These are phyloP conservation scores for Alternaria postmessia DNA, from an alignment of 2,329 filamentous ascomycete genomes.

Conservation along the genomic window DNA sequence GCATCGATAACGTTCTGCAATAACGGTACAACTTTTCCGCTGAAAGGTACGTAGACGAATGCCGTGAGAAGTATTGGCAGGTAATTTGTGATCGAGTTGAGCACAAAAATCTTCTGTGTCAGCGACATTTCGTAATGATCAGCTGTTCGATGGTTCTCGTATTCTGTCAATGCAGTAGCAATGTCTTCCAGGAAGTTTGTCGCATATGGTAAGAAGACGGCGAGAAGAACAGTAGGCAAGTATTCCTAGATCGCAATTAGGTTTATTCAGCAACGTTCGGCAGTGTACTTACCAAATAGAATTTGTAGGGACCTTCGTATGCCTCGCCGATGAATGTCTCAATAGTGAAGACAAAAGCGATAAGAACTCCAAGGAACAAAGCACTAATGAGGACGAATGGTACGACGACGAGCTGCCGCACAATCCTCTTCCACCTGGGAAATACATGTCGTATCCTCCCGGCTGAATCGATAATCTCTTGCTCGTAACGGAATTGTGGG, in stretches of 20 bases:
- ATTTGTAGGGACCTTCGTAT: slow-evolving; percentile 44
- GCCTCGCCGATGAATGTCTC: slow-evolving; percentile 46
- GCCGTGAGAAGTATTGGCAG: slow-evolving; percentile 47
- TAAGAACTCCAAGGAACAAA: slow-evolving; percentile 37
- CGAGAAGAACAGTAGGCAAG: slow-evolving; percentile 43
- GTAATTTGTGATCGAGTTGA: slow-evolving; percentile 48
- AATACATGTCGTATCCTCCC: slow-evolving; percentile 39
- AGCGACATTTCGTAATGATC: slow-evolving; percentile 46
- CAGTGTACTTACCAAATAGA: slow-evolving; percentile 32
- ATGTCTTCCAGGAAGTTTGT: slow-evolving; percentile 37
- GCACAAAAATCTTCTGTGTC: slow-evolving; percentile 46
- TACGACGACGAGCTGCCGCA: slow-evolving; percentile 40
- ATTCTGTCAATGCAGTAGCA: slow-evolving; percentile 42
- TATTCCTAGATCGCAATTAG: slow-evolving; percentile 39
- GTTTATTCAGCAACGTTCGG: not conserved
- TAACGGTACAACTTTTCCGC: slow-evolving; percentile 33
- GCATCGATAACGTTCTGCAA: slow-evolving; percentile 32
- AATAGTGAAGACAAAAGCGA: slow-evolving; percentile 40
- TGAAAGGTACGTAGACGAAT: slow-evolving; percentile 45
- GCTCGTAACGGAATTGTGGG: slow-evolving; percentile 39
- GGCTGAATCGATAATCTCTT: slow-evolving; percentile 33
- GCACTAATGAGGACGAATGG: slow-evolving; percentile 43
- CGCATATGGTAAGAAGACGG: slow-evolving; percentile 41
- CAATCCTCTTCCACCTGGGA: slow-evolving; percentile 41
- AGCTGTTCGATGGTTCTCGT: slow-evolving; percentile 45